Conservation (phyloP, 2,329 filamentous ascomycete genomes). For the Blumeria graminis region DNA sequence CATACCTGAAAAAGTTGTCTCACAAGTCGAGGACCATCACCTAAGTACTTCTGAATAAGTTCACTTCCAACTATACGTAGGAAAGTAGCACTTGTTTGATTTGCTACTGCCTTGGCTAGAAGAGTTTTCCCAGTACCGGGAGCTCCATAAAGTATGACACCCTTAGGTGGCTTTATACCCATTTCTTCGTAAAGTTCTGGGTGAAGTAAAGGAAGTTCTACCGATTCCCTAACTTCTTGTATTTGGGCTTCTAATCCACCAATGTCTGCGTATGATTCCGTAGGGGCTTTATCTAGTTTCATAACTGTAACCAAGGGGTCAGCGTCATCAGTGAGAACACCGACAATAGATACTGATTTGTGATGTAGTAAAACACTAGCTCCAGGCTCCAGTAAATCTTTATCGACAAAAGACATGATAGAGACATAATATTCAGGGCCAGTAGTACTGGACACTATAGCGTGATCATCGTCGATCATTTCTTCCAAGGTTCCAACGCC, state of each 20-base stretch:
- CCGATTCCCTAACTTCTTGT: constrained; percentile 90
- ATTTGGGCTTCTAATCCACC: constrained; percentile 89
- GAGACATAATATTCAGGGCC: constrained; percentile 98
- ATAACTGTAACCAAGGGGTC: constrained; percentile 93
- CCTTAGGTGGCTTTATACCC: constrained; percentile 98
- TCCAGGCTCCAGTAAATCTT: constrained; percentile 88
- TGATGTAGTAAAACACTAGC: constrained; percentile 89
- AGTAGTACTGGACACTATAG: constrained; percentile 91
- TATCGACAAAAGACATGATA: constrained; percentile 99
- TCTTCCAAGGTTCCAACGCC: constrained; percentile 93
- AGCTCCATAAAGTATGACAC: constrained; percentile 93
- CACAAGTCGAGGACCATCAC: constrained; percentile 81
- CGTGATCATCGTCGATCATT: constrained; percentile 97
- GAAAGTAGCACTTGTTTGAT: constrained; percentile 97
- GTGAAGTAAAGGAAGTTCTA: constrained; percentile 82
- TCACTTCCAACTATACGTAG: constrained; percentile 91
- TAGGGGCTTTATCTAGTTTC: constrained; percentile 97
- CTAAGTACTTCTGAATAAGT: constrained; percentile 94
- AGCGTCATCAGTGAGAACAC: constrained; percentile 86
- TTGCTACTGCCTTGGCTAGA: constrained; percentile 88
- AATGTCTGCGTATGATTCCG: constrained; percentile 95
- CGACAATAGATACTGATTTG: constrained; percentile 93
- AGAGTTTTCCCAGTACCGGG: constrained; percentile 94
- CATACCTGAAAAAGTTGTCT: constrained; percentile 76
- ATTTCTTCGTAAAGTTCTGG: constrained; percentile 98